phyloP scores from a whole-genome alignment of 2,329 filamentous ascomycete genomes.

The Neonectria punicea region DNA sequence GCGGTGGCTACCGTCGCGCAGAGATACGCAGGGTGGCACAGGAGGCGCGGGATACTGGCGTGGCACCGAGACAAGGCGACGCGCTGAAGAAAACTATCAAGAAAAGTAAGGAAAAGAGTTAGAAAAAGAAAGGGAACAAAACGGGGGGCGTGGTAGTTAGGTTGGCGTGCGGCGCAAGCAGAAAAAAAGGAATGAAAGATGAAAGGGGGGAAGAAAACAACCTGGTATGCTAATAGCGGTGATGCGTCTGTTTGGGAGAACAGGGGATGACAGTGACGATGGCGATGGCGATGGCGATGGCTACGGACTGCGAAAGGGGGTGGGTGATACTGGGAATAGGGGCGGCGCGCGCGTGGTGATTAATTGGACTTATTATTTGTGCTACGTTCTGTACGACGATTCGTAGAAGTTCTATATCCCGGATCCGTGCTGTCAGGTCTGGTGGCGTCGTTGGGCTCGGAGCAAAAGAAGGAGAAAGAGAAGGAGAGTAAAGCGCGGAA shows the following conservation, averaged over 20 bases:
- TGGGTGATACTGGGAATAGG: not conserved
- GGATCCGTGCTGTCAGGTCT: not conserved
- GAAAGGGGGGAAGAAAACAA: too few relatives aligned
- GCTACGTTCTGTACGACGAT: not conserved
- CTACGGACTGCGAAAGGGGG: not conserved
- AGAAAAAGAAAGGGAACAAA: slow-evolving; percentile 18
- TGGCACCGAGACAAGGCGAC: not conserved
- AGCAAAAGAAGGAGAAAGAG: not conserved
- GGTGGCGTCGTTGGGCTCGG: not conserved
- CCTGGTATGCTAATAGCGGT: not conserved
- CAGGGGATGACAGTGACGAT: not conserved
- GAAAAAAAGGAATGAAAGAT: not conserved
- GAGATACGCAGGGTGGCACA: not conserved
- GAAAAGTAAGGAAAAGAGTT: not conserved
- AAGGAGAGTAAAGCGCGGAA: not conserved
- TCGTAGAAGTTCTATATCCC: not conserved
- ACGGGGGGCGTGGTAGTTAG: slow-evolving; percentile 11
- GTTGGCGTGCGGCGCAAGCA: slow-evolving; percentile 16
- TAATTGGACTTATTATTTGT: not conserved
- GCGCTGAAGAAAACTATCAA: not conserved
- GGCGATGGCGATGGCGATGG: not conserved
- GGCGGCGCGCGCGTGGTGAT: not conserved
- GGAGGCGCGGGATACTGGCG: not conserved
- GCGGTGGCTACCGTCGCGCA: not conserved
- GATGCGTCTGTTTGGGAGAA: not conserved